Evolutionary conservation across 106 monocot species (phyloP), one percentile per base, ranked within the genome.

Genomic region (Iris macrosiphon): DNA sequence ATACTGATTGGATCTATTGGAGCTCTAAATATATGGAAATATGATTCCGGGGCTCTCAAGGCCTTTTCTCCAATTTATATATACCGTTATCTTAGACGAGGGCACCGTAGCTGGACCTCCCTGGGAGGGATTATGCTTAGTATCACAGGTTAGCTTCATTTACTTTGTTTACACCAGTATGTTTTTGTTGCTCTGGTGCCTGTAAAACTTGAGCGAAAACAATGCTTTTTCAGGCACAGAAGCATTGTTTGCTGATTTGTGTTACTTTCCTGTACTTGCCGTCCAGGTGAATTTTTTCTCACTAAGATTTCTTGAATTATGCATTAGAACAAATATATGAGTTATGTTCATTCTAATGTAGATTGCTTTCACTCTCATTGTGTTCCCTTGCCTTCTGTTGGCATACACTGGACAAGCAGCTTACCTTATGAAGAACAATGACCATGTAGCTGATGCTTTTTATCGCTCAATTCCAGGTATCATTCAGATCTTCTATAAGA

Each of bases 321-420:
- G 24, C 40, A 49, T 41, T 43, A 38, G 13, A 14, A 18, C 11
- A 54, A 41, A 16, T 4, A 18, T 42, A n/a, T 41, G 1, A 14
- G 39, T 12, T 12, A 37, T 4, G 31, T 35, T 49, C 33, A 38
- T 19, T 40, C 16, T 70, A 33, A 0, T 66, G 49, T 70, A 93
- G 93, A 79, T 93, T 26, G 93, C 88, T 24, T 93, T 93, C 50
- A 71, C 66, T 31, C 24, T 65, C 4, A 31, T 85, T 33, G 85
- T 85, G 17, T 85, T 85, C 43, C 85, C 85, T 29, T 68, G 68
- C 56, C 79, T 85, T 43, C 72, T 85, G 13, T 49, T 85, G 65
- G 79, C 79, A 43, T 85, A 79, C 30, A 58, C 72, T 35, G 85
- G 85, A 46, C 85, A 85, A 66, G 79, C 85, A 42, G 85, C 85